These are phyloP conservation scores for Austroboletus eburneus DNA, from an alignment of 768 basidiomycete species.

Conservation along the genomic window DNA sequence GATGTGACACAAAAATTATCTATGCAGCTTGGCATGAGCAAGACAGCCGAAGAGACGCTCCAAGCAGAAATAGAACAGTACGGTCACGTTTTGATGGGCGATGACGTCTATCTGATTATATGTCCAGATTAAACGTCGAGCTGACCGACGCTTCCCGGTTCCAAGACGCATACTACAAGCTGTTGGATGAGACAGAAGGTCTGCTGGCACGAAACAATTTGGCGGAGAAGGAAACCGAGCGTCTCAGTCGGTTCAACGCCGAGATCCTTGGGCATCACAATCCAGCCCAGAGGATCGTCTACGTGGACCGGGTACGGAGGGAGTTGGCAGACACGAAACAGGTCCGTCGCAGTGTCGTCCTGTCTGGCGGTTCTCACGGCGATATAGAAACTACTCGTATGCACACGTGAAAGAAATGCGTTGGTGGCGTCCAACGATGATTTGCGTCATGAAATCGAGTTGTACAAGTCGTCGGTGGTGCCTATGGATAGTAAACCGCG, in stretches of 20 bases:
- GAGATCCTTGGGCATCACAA: slow-evolving; percentile 83
- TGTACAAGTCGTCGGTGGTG: slow-evolving; percentile 58
- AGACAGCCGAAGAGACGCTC: slow-evolving; percentile 65
- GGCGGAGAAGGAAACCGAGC: slow-evolving; percentile 73
- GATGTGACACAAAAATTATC: slow-evolving; percentile 46
- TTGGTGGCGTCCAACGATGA: slow-evolving; percentile 40
- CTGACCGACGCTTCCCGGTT: slow-evolving; percentile 59
- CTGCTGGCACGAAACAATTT: slow-evolving; percentile 69
- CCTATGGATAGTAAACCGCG: slow-evolving; percentile 49
- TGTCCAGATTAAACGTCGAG: slow-evolving; percentile 42
- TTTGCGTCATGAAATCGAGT: slow-evolving; percentile 50
- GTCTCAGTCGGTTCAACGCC: slow-evolving; percentile 78
- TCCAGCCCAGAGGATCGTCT: slow-evolving; percentile 80
- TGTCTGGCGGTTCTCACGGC: neutral
- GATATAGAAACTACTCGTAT: slow-evolving; percentile 44
- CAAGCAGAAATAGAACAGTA: slow-evolving; percentile 67
- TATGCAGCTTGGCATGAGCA: slow-evolving; percentile 47
- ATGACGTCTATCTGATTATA: neutral
- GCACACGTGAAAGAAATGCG: slow-evolving; percentile 48
- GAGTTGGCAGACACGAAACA: slow-evolving; percentile 81
- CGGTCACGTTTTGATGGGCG: slow-evolving; percentile 21
- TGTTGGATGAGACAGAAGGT: slow-evolving; percentile 59
- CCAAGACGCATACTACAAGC: slow-evolving; percentile 64
- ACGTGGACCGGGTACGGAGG: slow-evolving; percentile 77
- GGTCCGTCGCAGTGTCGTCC: slow-evolving; percentile 39